Evolutionary conservation across 2,329 filamentous ascomycete species (phyloP), one percentile per base, ranked within the genome.

Genomic region (Metarhizium album): DNA sequence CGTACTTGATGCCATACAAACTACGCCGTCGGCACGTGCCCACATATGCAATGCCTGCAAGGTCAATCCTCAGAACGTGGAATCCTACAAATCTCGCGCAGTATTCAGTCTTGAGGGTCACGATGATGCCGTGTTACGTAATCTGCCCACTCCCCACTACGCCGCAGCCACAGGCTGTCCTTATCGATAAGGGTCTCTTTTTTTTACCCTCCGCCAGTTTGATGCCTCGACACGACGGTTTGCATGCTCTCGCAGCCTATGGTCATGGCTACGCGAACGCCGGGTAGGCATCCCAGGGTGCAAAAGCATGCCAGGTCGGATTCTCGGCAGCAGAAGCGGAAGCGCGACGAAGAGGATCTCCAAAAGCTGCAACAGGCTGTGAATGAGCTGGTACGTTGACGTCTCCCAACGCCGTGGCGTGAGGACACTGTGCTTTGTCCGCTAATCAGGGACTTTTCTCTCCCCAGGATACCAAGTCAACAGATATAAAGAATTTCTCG

Each of bases 401-500:
- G 1, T 8, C 3, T 29, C 31, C n/a, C 24, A 4, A 18, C 16
- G 16, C 23, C 22, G 2, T 29, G 9, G 29, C n/a, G 8, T 31
- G 20, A 6, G 42, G 16, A 43, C 9, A 14, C 14, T 16, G 1
- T 4, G 14, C 27, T 27, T 13, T 20, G 14, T 35, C 29, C 31
- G 40, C 48, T 50, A 29, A 47, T 24, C 16, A 5, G 9, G 6
- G 3, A 9, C 24, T 22, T 4, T 9, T 45, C 14, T 3, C 37
- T 18, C 33, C 20, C 1, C 24, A 84, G 80, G 84, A 88, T 54
- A 68, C 73, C 47, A 84, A 84, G 56, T 70, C 73, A 8, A 64
- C 73, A 56, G 69, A 79, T 16, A 73, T 78, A 59, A 83, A 82
- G 56, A 78, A 79, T 56, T 98, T 98, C 67, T 75, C 83, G 59